A percentile compares a stretch with the other conserved stretches of the same genome.
These are phyloP conservation scores for Collybia nuda DNA, from an alignment of 768 basidiomycete species.

Conservation along the genomic window DNA sequence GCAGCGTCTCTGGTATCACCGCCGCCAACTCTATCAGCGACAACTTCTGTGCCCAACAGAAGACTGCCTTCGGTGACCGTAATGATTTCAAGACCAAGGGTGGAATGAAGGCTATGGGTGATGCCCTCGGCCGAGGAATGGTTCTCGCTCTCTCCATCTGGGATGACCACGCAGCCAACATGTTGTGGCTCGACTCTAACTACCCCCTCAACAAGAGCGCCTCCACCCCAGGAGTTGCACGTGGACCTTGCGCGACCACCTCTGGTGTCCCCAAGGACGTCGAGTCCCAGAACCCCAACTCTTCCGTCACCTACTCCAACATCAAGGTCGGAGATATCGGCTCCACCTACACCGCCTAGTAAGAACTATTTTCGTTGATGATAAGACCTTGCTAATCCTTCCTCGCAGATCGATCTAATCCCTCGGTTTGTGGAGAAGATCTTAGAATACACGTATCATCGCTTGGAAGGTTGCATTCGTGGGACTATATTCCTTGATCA, in stretches of 20 bases:
- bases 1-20: conserved; percentile 29
- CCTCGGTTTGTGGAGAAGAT: no score
- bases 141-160: conserved; percentile 39
- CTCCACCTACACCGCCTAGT: conserved; percentile 4
- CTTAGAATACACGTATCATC: no score
- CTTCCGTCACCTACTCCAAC: conserved; percentile 38
- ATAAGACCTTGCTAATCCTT: no score
- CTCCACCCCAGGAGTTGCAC: conserved; percentile 27
- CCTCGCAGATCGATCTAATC: no score
- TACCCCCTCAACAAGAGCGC: not conserved
- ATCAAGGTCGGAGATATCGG: conserved; percentile 35
- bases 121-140: conserved; percentile 37
- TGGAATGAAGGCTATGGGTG: conserved; percentile 33
- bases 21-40: conserved; percentile 36
- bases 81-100: conserved; percentile 40
- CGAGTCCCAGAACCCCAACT: conserved; percentile 26
- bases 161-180: conserved; percentile 35
- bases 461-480: no score
- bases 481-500: no score
- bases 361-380: no score
- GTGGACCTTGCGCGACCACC: conserved; percentile 36
- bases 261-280: conserved; percentile 34
- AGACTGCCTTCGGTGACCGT: conserved; percentile 41
- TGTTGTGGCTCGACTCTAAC: conserved; percentile 23
- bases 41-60: conserved; percentile 37